Percentiles rank a stretch among this genome's conserved stretches.
Conservation (phyloP, 2,329 filamentous ascomycete genomes). For the Hypoxylon sp. region DNA sequence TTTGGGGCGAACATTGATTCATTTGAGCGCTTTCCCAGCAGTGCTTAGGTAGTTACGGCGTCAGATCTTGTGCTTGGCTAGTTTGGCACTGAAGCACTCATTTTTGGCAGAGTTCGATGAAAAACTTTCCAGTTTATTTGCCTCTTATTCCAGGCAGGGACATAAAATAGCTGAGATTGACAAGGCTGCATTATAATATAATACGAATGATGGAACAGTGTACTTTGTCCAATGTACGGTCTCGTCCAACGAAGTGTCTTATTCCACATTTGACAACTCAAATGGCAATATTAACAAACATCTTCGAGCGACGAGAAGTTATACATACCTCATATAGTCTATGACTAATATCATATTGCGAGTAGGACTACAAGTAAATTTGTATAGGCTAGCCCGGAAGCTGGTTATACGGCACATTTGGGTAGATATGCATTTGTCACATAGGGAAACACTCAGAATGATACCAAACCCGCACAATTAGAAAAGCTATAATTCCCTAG, state of each 20-base stretch:
- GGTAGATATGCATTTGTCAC: not conserved
- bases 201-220: not conserved
- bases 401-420: not conserved
- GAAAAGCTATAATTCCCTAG: slow-evolving; percentile 13
- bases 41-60: slow-evolving; percentile 22
- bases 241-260: not conserved
- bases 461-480: slow-evolving; percentile 4
- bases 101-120: slow-evolving; percentile 19
- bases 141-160: not conserved
- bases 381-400: not conserved
- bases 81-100: slow-evolving; percentile 29
- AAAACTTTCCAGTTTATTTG: not conserved
- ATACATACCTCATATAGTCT: not conserved
- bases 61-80: slow-evolving; percentile 13
- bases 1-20: not conserved
- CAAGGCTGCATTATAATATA: not conserved
- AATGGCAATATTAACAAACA: not conserved
- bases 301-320: not conserved
- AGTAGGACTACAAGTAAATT: not conserved
- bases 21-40: not conserved
- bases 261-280: not conserved
- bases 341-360: not conserved
- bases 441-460: not conserved
- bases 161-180: slow-evolving; percentile 9
- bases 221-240: not conserved